Percentiles rank a stretch among this genome's conserved stretches.
These are phyloP conservation scores for Conringia planisiliqua DNA, from an alignment of 345 rosid species.

Conservation along the genomic window DNA sequence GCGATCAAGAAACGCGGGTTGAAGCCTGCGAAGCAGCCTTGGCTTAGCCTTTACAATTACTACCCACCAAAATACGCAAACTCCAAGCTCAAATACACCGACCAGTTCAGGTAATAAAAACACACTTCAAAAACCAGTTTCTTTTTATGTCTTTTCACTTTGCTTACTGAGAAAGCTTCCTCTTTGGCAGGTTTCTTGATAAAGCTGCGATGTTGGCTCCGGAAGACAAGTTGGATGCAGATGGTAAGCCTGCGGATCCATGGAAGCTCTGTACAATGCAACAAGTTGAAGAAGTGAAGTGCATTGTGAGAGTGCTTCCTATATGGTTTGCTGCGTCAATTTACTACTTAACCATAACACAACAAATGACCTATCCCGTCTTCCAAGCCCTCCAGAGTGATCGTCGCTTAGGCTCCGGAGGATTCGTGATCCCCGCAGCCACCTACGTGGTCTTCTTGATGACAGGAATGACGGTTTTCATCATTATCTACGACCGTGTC, in stretches of 20 bases:
- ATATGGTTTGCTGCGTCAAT: conserved; percentile 53
- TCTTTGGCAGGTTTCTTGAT: conserved; percentile 45
- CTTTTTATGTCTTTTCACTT: not conserved
- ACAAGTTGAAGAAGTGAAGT: conserved; percentile 74
- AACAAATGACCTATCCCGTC: conserved; percentile 53
- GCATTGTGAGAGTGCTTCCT: conserved; percentile 55
- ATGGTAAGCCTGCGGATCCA: conserved; percentile 51
- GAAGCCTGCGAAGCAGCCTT: conserved; percentile 40
- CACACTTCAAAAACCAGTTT: not conserved
- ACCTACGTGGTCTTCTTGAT: conserved; percentile 51
- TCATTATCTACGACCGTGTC: conserved; percentile 51
- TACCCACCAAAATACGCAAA: conserved; percentile 31
- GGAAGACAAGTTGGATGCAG: conserved; percentile 36
- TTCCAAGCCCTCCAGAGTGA: conserved; percentile 63
- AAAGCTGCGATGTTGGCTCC: conserved; percentile 52
- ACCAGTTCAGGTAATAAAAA: conserved; percentile 30
- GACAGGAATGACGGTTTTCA: conserved; percentile 48
- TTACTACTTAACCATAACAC: conserved; percentile 38
- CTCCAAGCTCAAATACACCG: conserved; percentile 36
- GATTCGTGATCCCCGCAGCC: conserved; percentile 56
- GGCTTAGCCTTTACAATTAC: conserved; percentile 36
- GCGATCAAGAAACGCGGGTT: conserved; percentile 55
- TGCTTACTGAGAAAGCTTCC: conserved; percentile 5
- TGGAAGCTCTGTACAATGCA: conserved; percentile 66
- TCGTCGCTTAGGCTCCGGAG: conserved; percentile 40